These are phyloP conservation scores for Aschersonia sp. DNA, from an alignment of 2,329 filamentous ascomycete genomes.

Conservation along the genomic window DNA sequence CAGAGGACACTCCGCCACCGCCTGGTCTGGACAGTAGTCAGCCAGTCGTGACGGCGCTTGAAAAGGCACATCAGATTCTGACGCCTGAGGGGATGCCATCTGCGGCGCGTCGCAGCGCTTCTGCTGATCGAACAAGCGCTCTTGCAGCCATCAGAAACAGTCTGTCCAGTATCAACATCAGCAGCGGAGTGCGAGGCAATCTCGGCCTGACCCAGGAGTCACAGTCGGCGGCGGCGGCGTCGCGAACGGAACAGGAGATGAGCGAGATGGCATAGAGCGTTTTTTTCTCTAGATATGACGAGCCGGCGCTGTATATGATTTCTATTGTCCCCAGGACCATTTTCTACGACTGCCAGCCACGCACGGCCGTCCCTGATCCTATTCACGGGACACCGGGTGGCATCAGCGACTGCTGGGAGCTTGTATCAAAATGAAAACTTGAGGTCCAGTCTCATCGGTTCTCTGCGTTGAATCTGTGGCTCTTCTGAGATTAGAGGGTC, in stretches of 20 bases:
- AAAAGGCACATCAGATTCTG: conserved; percentile 39
- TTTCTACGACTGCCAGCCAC: background rate
- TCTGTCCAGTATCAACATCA: conserved; percentile 31
- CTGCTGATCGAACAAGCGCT: conserved; percentile 27
- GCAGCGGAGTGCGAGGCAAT: conserved; percentile 27
- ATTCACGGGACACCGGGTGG: no score
- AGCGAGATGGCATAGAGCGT: conserved; percentile 31
- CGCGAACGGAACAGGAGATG: conserved; percentile 25
- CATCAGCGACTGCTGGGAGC: no score
- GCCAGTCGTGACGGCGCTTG: conserved; percentile 44
- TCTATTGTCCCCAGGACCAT: conserved; percentile 15
- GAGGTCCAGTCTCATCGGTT: no score
- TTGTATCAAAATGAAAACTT: no score
- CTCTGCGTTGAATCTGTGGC: no score
- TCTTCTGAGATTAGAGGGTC: no score
- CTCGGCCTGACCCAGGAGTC: conserved; percentile 13
- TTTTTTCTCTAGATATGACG: conserved; percentile 17
- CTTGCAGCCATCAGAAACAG: conserved; percentile 33
- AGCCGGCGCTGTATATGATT: conserved; percentile 17
- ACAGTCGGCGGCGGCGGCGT: conserved; percentile 8
- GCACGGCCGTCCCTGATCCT: no score
- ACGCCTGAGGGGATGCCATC: conserved; percentile 24
- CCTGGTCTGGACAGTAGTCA: conserved; percentile 24
- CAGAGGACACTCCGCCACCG: conserved; percentile 19
- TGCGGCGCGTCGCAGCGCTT: conserved; percentile 27